Evolutionary conservation across 116 monocot genomes (phyloP).

Genomic region (Dioscorea cayenensis): DNA sequence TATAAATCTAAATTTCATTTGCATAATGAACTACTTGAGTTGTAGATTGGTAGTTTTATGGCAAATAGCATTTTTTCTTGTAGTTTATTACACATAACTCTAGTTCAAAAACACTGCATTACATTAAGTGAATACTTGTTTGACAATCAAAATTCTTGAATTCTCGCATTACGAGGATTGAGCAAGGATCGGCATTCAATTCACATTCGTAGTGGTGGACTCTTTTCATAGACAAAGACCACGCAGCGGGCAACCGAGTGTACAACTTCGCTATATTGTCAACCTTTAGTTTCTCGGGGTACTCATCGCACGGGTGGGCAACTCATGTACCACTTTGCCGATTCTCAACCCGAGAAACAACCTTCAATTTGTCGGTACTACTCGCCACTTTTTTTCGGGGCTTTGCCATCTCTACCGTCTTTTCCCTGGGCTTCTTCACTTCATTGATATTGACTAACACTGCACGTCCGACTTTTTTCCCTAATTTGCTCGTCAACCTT

Average conservation of each 20-base stretch:
- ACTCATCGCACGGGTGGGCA: no score
- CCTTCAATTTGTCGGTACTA: background rate
- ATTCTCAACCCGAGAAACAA: no score
- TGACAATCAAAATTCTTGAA: no score
- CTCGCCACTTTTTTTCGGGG: background rate
- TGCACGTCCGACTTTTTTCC: conserved; percentile 11
- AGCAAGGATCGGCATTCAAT: background rate
- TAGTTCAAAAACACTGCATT: no score
- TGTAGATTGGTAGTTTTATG: no score
- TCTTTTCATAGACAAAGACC: background rate
- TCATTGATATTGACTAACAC: conserved; percentile 6
- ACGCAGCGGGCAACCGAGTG: background rate
- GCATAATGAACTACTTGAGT: no score
- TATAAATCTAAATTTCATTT: no score
- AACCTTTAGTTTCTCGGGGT: no score
- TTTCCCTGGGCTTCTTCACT: conserved; percentile 5
- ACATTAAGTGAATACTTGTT: no score
- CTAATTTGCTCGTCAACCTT: background rate
- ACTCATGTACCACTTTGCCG: no score
- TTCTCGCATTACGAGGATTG: background rate
- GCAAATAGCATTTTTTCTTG: no score
- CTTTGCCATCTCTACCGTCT: background rate
- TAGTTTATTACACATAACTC: no score
- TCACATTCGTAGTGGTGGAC: background rate
- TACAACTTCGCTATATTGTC: background rate